Base-by-base conservation (phyloP, 371 early-diverging fungal genomes). In the Mortierella sp. region DNA sequence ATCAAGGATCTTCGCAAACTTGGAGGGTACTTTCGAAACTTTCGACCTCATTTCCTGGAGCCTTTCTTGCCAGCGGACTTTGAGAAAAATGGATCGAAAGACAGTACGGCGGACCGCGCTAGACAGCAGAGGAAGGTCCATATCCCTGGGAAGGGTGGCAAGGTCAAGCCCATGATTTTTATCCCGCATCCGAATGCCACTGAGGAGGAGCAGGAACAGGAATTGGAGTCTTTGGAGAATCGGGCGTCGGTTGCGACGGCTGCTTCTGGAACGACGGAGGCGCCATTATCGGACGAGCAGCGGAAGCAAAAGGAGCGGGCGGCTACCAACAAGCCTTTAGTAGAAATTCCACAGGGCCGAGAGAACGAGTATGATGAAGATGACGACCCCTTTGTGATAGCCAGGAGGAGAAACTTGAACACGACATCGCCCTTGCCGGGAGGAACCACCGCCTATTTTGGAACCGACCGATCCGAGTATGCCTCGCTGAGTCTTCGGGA, bases 121-220 rank as follows among this genome's bases (percentile, higher is more conserved):
- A n/a, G 71, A 37, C 74, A 75, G 34, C 69, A 78, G 46, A 55
- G 70, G 28, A 81, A 48, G 26, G 76, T 85, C 3, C 78, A 78
- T 43, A 73, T 85, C 59, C 78, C 78, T 28, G 85, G 85, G 3
- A 81, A 81, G 34, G 81, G 79, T 0, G 85, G 85, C 28, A 69
- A 76, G 50, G 24, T 81, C 43, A 85, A 78, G 50, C 81, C 85
- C 43, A 85, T 85, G 85, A 76, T 78, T 19, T 85, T 85, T 76
- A 85, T 85, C 26, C 85, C 85, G 9, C 85, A 85, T 28, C 85
- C 85, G 2, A 85, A 85, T 14, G 81, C 85, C 10, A 70, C 81
- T 5, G 85, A 81, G 43, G 79, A 85, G 37, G 85, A 85, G 3
- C 81, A 85, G 40, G 24, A 78, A 5, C 72, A 78, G 57, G 81